Evolutionary conservation across 2,329 filamentous ascomycete genomes (phyloP), one percentile per base, ranked within the genome.

Genomic region (Neofusicoccum parvum): DNA sequence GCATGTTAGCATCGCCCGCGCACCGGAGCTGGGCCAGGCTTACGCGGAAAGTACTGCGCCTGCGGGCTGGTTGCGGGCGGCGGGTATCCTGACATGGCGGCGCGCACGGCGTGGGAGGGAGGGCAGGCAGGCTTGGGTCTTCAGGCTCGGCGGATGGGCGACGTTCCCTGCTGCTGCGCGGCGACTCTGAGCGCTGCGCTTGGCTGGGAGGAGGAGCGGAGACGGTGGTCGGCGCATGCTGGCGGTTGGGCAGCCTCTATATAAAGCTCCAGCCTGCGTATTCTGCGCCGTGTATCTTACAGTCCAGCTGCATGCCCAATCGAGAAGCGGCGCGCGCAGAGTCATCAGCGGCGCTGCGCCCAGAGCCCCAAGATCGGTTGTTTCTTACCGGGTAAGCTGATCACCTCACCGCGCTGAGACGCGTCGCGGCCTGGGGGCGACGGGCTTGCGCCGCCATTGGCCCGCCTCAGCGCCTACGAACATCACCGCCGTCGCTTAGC

Each of bases 1-100:
- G 6, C 11, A 51, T 14, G 43, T 51, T 20, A 41, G 63, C 39
- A 50, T 12, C 14, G 14, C 7, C 4, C 17, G 20, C 9, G 20
- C 49, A 17, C 23, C 17, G 34, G 32, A 12, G 36, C 34, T 36
- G 23, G 27, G 37, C 15, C 36, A 32, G 27, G 64, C 68, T 67
- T 67, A 70, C 70, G 68, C 39, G 75, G 74, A 60, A 76, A 78
- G 66, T 76, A 78, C 65, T 76, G 75, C 15, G 64, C 75, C 75
- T 59, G 72, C 70, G 9, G 75, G 73, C 43, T 75, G 74, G 75
- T 34, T n/a, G 64, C 45, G 11, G 63, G 43, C 39, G 46, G 64
- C 39, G 46, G 64, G 46, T 65, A 65, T 37, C 34, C 54, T n/a
- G 64, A 65, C 64, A 65, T 65, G 58, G 58, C 37, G 45, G 45